Evolutionary conservation across 225 moss, liverwort and hornwort species (phyloP).

Genomic region (Physcomitrellopsis africana): DNA sequence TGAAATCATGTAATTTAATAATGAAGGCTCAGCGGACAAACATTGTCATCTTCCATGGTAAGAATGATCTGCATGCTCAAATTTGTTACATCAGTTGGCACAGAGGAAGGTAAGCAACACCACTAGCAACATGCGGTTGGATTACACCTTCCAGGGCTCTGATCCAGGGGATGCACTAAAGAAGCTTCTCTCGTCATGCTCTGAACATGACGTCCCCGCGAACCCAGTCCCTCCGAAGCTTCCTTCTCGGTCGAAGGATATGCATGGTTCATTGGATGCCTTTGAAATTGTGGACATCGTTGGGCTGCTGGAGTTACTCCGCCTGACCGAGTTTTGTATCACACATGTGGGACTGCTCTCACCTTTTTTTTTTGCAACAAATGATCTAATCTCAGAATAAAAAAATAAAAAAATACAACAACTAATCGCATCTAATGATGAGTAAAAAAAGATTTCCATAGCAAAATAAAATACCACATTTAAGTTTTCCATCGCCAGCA

Average conservation of each 20-base stretch:
- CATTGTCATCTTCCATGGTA: too few species aligned
- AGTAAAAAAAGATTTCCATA: too few species aligned
- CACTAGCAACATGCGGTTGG: too few species aligned
- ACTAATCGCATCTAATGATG: too few species aligned
- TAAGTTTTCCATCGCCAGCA: too few species aligned
- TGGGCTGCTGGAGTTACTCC: constrained; percentile 54
- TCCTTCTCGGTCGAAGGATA: constrained; percentile 21
- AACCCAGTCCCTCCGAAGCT: constrained; percentile 9
- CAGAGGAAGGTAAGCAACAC: too few species aligned
- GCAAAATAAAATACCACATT: too few species aligned
- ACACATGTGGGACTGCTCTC: constrained; percentile 60
- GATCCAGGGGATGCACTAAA: constrained; percentile 15
- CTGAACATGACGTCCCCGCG: neutral
- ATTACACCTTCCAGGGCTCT: constrained; percentile 33
- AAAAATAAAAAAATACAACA: neutral
- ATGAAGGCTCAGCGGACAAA: too few species aligned
- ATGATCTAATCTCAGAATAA: too few species aligned
- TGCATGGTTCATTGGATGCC: constrained; percentile 38
- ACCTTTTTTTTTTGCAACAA: constrained; percentile 21
- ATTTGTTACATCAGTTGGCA: too few species aligned
- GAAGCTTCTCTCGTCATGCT: constrained; percentile 13
- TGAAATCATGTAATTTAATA: neutral
- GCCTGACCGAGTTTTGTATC: constrained; percentile 45
- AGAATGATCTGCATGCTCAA: too few species aligned
- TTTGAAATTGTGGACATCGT: constrained; percentile 55